Evolutionary conservation across 2,329 filamentous ascomycete genomes (phyloP), one percentile per base, ranked within the genome.

Genomic region (Zymoseptoria ardabiliae): DNA sequence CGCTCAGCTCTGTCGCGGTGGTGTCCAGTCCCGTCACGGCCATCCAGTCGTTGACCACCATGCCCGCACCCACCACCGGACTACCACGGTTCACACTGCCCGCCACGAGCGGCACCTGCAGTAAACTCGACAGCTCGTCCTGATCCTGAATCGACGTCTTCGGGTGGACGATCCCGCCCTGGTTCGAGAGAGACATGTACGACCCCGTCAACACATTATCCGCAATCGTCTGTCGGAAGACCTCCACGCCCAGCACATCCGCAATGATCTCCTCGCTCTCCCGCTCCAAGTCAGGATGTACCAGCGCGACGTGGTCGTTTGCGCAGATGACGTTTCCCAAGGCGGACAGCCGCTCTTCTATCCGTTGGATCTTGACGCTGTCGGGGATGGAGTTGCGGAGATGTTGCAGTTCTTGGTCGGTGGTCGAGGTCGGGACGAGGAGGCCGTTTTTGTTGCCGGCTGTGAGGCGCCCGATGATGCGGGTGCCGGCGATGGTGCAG

Each of bases 181-280:
- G 90, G 81, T 99, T 99, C 70, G 89, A 93, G 63, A 99, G 82
- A 58, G 89, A 85, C 92, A 97, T 97, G 82, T 99, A 99, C 55
- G 87, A 91, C 62, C 94, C 94, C 45, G 95, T 94, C 25, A 99
- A 85, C 59, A 99, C 94, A 73, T 97, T 97, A 77, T 97, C 92
- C 70, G 93, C 91, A 62, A 99, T 89, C 53, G 94, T 97, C 81
- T 99, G 94, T 64, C 90, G 81, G 79, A 94, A 95, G 10, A 94
- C 90, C 75, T 95, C 90, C 59, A 95, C 90, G 63, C 90, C 90
- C 20, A 95, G 80, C 61, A 96, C 90, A 74, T 99, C 94, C 69
- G 94, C 91, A 72, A 99, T 92, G 53, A 99, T 97, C 80, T 99
- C 94, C 78, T 99, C 94, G 17, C 92, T 97, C 81, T 99, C 94